phyloP scores from a whole-genome alignment of 106 monocot species.

The Dendrobium officinale region DNA sequence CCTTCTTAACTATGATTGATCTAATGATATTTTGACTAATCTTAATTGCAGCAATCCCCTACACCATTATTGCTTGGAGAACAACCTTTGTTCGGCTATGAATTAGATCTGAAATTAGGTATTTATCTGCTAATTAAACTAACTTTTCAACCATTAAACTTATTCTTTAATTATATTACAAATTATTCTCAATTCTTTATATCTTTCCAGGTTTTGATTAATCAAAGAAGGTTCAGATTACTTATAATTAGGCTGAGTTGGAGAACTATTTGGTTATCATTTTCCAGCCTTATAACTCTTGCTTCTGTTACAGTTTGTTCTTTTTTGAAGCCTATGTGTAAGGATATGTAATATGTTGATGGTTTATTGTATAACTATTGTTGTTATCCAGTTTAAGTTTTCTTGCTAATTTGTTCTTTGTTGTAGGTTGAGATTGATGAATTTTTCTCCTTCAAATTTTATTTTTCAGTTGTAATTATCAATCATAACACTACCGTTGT shows the following conservation, averaged over 20 bases:
- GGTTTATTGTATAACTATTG: neutral
- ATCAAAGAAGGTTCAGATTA: neutral
- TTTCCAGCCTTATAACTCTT: neutral
- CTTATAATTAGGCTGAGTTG: neutral
- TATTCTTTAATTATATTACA: neutral
- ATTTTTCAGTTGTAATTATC: too few relatives aligned
- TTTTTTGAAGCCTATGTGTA: neutral
- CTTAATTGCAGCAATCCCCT: neutral
- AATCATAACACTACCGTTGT: too few relatives aligned
- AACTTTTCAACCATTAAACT: neutral
- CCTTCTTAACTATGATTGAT: too few relatives aligned
- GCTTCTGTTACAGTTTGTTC: neutral
- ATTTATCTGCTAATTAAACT: neutral
- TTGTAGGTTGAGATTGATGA: neutral
- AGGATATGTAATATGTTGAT: neutral
- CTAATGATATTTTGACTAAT: too few relatives aligned
- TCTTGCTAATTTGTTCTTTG: neutral
- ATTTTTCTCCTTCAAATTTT: too few relatives aligned
- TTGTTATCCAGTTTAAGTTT: neutral
- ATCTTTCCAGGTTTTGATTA: neutral
- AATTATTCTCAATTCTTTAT: neutral
- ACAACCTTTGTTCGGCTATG: neutral
- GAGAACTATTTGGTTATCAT: neutral
- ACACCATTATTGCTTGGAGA: neutral
- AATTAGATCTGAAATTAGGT: conserved; percentile 5